A percentile compares a stretch with the other conserved stretches of the same genome.
These are phyloP conservation scores for Pontederia crassipes DNA, from an alignment of 176 grass and related monocot genomes.

Conservation along the genomic window DNA sequence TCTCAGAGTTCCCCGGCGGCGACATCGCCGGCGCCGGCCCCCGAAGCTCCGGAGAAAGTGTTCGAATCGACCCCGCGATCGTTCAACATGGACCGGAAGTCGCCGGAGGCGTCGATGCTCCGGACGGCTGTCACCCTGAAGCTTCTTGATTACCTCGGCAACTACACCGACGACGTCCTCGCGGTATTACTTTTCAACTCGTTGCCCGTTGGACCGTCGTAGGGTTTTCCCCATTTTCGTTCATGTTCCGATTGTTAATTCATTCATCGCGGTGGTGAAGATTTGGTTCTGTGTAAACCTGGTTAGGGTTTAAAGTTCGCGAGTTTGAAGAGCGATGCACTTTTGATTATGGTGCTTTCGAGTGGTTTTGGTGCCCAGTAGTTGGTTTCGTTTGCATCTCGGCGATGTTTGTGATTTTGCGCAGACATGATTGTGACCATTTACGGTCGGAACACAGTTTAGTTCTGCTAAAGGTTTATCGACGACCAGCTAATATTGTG, in stretches of 20 bases:
- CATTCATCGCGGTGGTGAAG: neutral
- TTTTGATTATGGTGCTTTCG: too few species aligned
- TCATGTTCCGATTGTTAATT: neutral
- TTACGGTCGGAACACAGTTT: too few species aligned
- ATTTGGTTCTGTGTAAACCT: too few species aligned
- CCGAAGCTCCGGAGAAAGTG: constrained; percentile 1
- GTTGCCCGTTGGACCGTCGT: neutral
- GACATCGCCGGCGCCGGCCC: neutral
- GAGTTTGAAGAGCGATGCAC: too few species aligned
- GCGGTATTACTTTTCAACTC: constrained; percentile 16
- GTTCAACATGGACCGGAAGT: constrained; percentile 47
- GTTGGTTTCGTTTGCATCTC: too few species aligned
- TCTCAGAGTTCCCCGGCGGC: neutral
- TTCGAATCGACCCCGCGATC: constrained; percentile 30
- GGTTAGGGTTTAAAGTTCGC: too few species aligned
- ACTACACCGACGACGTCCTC: constrained; percentile 46
- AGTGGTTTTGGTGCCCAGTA: too few species aligned
- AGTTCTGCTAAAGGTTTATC: too few species aligned
- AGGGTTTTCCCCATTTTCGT: neutral
- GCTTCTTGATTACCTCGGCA: constrained; percentile 54
- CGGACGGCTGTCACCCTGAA: constrained; percentile 30
- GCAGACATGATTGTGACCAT: too few species aligned
- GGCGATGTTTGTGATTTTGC: too few species aligned
- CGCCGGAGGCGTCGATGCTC: constrained; percentile 20
- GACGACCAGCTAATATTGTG: too few species aligned